These are phyloP conservation scores for Elsinoe necatrix DNA, from an alignment of 2,329 filamentous ascomycete species.

Conservation along the genomic window DNA sequence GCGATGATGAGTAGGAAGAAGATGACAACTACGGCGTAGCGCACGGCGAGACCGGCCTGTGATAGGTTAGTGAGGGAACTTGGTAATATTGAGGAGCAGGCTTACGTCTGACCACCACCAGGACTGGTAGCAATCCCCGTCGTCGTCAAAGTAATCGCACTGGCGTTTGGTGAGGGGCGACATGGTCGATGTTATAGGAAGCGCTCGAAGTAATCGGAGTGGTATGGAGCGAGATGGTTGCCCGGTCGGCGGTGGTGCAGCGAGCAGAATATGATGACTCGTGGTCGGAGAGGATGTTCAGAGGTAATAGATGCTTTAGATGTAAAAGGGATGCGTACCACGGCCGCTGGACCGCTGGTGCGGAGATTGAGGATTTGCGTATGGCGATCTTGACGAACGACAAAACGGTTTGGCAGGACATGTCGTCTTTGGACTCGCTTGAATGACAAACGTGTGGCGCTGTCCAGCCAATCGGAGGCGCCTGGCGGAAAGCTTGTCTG, in stretches of 20 bases:
- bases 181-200: neutral
- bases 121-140: slow-evolving; percentile 10
- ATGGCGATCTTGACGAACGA: slow-evolving; percentile 4
- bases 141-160: slow-evolving; percentile 2
- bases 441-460: slow-evolving; percentile 9
- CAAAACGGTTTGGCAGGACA: neutral
- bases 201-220: neutral
- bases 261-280: neutral
- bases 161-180: slow-evolving; percentile 6
- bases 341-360: slow-evolving; percentile 2
- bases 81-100: neutral
- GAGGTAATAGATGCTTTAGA: neutral
- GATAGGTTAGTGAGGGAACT: neutral
- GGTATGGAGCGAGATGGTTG: neutral
- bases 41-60: slow-evolving; percentile 37
- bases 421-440: neutral
- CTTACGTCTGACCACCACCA: slow-evolving; percentile 16
- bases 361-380: slow-evolving; percentile 7
- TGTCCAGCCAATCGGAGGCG: slow-evolving; percentile 5
- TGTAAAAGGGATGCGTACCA: slow-evolving; percentile 1
- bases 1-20: slow-evolving; percentile 51
- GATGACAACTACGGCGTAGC: slow-evolving; percentile 60
- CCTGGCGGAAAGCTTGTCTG: neutral
- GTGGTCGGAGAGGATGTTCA: neutral
- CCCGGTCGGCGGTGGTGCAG: neutral